Evolutionary conservation across 2,329 filamentous ascomycete genomes (phyloP), one percentile per base, ranked within the genome.

Genomic region (Zymoseptoria crescenta): DNA sequence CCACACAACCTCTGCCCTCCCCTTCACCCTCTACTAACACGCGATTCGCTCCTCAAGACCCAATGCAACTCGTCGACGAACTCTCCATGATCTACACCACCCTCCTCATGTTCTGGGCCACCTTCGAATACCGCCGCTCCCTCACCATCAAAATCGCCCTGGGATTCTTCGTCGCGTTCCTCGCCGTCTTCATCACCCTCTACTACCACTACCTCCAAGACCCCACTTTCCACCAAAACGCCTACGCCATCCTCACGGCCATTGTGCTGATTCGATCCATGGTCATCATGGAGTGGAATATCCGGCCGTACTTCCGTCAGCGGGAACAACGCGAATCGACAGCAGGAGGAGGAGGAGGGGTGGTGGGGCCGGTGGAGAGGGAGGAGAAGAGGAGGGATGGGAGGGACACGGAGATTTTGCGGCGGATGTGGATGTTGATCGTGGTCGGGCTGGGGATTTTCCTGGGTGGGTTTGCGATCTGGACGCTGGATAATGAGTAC

Each of bases 191-290:
- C 68, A 92, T 95, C 72, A 94, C 90, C 13, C 79, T 88, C 49
- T 83, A 88, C 73, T 96, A 96, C 74, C 88, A 91, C 70, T 84
- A 89, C 62, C 84, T 91, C 16, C 89, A 92, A 70, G 86, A 95
- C 64, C 89, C 91, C 0, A 78, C 83, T 1, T 95, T 95, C 73
- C 91, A 95, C 74, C 89, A 95, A 71, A 86, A 84, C 61, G 87
- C 87, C 4, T 95, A 91, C 67, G 88, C 85, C 1, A 70, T 87
- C 3, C 76, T 95, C 50, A 94, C 89, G 0, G 80, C 81, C 4
- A 78, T 85, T 49, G 84, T 93, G 21, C 79, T 94, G 24, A 77
- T 88, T 56, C 84, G 88, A 35, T 87, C 85, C 67, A 86, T 92
- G 78, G 90, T 85, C 70, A 83, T 89, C 27, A 93, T 93, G 87